These are phyloP conservation scores for Phialophora expanda DNA, from an alignment of 2,329 filamentous ascomycete genomes.

Conservation along the genomic window DNA sequence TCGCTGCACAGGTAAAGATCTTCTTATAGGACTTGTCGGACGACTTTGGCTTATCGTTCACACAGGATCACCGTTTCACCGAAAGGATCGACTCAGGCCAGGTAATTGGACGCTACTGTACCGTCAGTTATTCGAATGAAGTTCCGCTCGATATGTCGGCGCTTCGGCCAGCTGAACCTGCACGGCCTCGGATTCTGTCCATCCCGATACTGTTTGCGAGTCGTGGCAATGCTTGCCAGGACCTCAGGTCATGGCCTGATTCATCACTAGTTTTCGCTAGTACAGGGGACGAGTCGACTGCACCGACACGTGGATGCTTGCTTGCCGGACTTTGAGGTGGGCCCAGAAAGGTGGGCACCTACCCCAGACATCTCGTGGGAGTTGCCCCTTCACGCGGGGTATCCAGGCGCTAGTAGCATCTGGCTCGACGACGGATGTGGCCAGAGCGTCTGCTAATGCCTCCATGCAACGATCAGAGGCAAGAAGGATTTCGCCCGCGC, in stretches of 20 bases:
- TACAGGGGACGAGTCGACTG: conserved; percentile 7
- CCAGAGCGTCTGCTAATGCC: not conserved
- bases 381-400: conserved; percentile 1
- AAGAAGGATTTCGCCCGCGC: conserved; percentile 1
- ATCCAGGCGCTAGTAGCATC: conserved; percentile 1
- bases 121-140: not conserved
- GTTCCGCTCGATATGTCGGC: not conserved
- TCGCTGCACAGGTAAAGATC: not conserved
- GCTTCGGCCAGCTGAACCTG: not conserved
- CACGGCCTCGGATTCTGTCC: not conserved
- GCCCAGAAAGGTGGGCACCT: not conserved
- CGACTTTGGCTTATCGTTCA: not conserved
- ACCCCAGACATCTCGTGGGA: not conserved
- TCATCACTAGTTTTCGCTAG: not conserved
- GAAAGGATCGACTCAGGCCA: not conserved
- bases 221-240: conserved; percentile 3
- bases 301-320: not conserved
- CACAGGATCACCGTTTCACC: not conserved
- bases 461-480: not conserved
- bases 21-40: not conserved
- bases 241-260: not conserved
- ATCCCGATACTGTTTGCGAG: conserved; percentile 2
- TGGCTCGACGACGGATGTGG: not conserved
- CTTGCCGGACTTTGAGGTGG: not conserved
- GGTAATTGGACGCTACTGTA: not conserved